phyloP scores from a whole-genome alignment of 1,284 basidiomycete species.

The Earliella scabrosa region DNA sequence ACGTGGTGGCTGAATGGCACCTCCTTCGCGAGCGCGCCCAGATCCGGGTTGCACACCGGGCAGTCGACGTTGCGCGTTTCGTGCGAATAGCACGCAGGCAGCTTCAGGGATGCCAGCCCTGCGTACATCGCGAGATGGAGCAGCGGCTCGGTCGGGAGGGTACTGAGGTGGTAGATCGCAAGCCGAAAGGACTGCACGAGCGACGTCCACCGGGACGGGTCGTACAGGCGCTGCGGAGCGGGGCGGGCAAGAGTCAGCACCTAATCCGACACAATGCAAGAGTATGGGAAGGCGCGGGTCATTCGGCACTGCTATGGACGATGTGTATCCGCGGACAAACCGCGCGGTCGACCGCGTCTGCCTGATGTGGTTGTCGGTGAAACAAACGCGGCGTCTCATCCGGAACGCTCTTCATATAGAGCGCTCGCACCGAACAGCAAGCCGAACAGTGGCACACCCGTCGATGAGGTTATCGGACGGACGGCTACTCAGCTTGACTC shows the following conservation, averaged over 20 bases:
- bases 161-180: conserved; percentile 86
- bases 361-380: not conserved
- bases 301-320: not conserved
- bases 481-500: too few species aligned
- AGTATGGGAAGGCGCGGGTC: too few species aligned
- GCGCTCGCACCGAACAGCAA: not conserved
- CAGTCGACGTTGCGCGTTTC: conserved; percentile 83
- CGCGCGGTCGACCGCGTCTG: not conserved
- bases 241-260: too few species aligned
- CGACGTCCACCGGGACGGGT: conserved; percentile 73
- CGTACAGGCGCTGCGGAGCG: conserved; percentile 74
- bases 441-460: not conserved
- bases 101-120: conserved; percentile 85
- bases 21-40: conserved; percentile 81
- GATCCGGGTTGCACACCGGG: conserved; percentile 84
- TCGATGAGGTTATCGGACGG: not conserved
- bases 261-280: not conserved
- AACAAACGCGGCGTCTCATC: not conserved
- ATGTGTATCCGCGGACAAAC: not conserved
- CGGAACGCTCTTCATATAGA: not conserved
- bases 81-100: conserved; percentile 75
- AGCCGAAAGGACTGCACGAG: conserved; percentile 81
- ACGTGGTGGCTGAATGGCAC: conserved; percentile 94
- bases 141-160: conserved; percentile 84
- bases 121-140: conserved; percentile 88